Base-by-base conservation (phyloP, 202 grass and related monocot genomes). In the Setaria italica region DNA sequence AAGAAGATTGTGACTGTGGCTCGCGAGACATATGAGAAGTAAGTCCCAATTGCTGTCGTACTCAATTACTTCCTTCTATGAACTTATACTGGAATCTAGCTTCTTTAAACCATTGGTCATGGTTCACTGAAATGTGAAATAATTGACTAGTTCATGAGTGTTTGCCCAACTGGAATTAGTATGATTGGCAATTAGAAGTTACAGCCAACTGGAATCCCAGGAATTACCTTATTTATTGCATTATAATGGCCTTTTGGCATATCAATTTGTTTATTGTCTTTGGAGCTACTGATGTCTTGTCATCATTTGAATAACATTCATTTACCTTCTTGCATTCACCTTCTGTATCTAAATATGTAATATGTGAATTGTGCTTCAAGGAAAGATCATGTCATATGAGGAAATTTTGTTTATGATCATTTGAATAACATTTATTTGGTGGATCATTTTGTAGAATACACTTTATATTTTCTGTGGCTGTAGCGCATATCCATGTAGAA, bases 1-100 rank as follows among this genome's bases (percentile, higher is more conserved):
- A 92, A 74, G 78, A 98, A 90, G 88, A 98, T 98, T 37, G 93
- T 91, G 4, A 50, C 80, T 2, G 70, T 93, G 11, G 95, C 90
- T 33, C 80, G 66, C 14, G 93, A 94, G 79, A 92, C 89, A 53
- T 98, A 91, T 53, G 93, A 98, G 35, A 98, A 98, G 95, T 98
- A 81, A 98, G 72, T 39, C 64, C 4, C 48, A 11, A 11, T 45
- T 75, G 41, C 42, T 34, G 67, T 20, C 41, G 56, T 66, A 2
- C 8, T 69, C 54, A 34, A 11, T 82, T 70, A 16, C 9, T 74
- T 49, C 50, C 9, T 58, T 79, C 9, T 58, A 47, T 67, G 32
- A 17, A 48, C 58, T 2, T 63, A 43, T 43, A 20, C 19, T 42
- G 0, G 6, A 48, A 1, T n/a, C 62, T 25, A 13, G 1, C 9